These are phyloP conservation scores for Coemansia erecta DNA, from an alignment of 192 early-diverging fungal species.

Conservation along the genomic window DNA sequence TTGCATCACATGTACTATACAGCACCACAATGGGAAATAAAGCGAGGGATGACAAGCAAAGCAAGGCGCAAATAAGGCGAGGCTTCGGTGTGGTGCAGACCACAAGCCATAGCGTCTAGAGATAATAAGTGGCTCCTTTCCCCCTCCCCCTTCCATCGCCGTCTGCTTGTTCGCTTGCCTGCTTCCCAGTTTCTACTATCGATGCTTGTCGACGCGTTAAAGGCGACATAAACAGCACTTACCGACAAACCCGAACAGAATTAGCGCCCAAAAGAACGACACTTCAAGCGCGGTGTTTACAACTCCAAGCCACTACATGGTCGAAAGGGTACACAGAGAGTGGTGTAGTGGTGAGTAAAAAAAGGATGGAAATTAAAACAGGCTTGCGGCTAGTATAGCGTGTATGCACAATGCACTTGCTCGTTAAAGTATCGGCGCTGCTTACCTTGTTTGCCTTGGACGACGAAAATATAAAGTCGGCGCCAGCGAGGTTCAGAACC, in stretches of 20 bases:
- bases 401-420: neutral
- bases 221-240: slow-evolving; percentile 15
- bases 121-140: neutral
- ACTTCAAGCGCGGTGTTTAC: slow-evolving; percentile 49
- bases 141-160: neutral
- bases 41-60: neutral
- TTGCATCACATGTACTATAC: neutral
- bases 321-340: no score
- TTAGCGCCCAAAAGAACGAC: slow-evolving; percentile 47
- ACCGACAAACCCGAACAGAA: slow-evolving; percentile 47
- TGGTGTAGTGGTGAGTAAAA: neutral
- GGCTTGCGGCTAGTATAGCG: neutral
- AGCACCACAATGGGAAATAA: neutral
- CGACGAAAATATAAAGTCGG: slow-evolving; percentile 33
- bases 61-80: neutral
- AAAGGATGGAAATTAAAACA: neutral
- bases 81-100: neutral
- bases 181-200: neutral
- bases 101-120: slow-evolving; percentile 8
- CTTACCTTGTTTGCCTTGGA: slow-evolving; percentile 43
- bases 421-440: no score
- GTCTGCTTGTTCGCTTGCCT: neutral
- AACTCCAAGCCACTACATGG: slow-evolving; percentile 48
- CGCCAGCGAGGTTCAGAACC: slow-evolving; percentile 42
- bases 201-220: neutral